These are phyloP conservation scores for Globisporangium spiculum DNA, from an alignment of 352 stramenopile species.

Conservation along the genomic window DNA sequence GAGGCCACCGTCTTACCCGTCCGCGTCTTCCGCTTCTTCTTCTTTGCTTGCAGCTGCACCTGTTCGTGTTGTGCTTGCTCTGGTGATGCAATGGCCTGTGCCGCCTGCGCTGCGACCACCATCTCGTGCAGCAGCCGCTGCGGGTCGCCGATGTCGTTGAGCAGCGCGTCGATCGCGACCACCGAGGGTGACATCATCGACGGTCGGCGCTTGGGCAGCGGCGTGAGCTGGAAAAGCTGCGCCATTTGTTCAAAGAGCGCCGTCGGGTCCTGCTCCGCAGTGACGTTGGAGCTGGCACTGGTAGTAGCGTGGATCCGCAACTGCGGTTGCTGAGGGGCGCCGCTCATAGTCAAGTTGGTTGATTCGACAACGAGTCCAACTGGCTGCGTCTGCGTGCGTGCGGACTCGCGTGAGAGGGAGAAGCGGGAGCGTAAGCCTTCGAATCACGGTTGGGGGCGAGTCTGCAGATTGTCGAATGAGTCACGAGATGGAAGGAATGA, in stretches of 20 bases:
- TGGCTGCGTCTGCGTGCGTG: neutral
- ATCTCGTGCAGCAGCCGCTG: constrained; percentile 3
- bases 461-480: constrained; percentile 2
- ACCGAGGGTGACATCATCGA: neutral
- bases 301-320: neutral
- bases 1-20: neutral
- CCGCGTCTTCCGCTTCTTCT: neutral
- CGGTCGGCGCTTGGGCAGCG: neutral
- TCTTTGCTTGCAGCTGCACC: neutral
- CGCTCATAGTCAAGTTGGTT: neutral
- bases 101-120: neutral
- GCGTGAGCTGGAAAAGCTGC: constrained; percentile 2
- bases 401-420: too few species aligned
- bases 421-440: neutral
- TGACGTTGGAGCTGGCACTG: neutral
- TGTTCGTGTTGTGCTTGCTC: neutral
- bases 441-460: neutral
- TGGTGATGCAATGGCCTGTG: neutral
- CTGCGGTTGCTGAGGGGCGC: neutral
- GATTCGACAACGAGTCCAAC: neutral
- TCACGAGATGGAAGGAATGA: neutral
- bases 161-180: neutral
- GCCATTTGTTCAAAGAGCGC: neutral
- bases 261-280: neutral
- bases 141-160: constrained; percentile 9